Base-by-base conservation (phyloP, 108 stramenopile species). In the Cyclotella choctawhatcheeana region DNA sequence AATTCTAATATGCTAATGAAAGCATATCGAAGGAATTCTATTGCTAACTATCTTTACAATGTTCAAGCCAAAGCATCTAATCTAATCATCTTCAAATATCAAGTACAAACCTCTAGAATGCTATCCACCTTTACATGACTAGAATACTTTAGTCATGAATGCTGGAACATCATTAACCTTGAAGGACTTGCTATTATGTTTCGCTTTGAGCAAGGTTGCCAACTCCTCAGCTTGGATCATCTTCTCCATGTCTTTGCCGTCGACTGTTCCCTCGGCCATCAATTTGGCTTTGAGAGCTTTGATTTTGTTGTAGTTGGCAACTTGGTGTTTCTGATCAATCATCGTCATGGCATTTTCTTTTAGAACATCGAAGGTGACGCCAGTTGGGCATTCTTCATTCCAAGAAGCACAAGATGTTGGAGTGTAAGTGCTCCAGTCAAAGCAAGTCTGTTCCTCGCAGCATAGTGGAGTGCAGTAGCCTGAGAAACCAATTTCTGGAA, bases 401-500 rank as follows among this genome's bases (percentile, higher is more conserved):
- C 50, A 53, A 0, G 21, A 17, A 37, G 29, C 50, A 52, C 65
- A 67, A 6, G 65, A 67, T 2, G 31, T 35, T 17, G 65, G 51
- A 5, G 21, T 34, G 6, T 17, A 67, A 24, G 50, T 45, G 16
- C 0, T 45, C 27, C 0, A 2, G 16, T 64, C 63, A 64, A 22
- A 64, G 17, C 58, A 60, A 4, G 62, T 64, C 45, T 64, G 44
- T 32, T 45, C 43, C 10, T 64, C 62, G 20, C 62, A 64, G 62
- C 62, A 64, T 18, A 44, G 44, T 26, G 44, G 2, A 27, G 44
- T 64, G n/a, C 62, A 64, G 5, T 30, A 64, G 3, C 62, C 62
- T 22, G 62, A 2, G n/a, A 26, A 45, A 13, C 13, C 12, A 21
- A 6, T 20, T 3, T 6, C 13, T 40, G 33, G 26, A 12, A 20